Base-by-base conservation (phyloP, 768 basidiomycete species). In the Suillus hirtellus region DNA sequence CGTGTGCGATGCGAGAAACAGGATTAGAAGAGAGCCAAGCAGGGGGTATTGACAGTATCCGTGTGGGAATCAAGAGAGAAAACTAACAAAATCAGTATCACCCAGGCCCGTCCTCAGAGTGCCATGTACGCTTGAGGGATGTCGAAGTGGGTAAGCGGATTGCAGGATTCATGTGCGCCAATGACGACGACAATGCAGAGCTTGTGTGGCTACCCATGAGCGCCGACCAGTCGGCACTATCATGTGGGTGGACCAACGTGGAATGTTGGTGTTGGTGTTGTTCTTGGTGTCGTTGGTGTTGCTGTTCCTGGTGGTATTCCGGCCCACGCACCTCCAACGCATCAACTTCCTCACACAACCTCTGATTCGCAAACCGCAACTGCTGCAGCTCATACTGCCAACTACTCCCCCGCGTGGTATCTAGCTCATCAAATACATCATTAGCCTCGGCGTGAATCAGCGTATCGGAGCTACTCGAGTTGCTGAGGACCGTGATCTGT, bases 341-440 rank as follows among this genome's bases (percentile, higher is more conserved):
- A 27, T 71, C 72, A 35, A 87, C 65, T 69, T 93, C 89, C 53
- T 89, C 89, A 59, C 73, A 73, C 61, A 93, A 66, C 64, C 86
- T 75, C 74, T 86, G 80, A 70, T 93, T 94, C 60, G 83, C 80
- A 69, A 88, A 87, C 70, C 87, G 83, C 67, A 95, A 80, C 74
- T 95, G 92, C 76, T 93, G 89, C 55, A 96, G 80, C 77, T 95
- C 93, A 68, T 94, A 96, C 77, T 96, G 95, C 95, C 95, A 97
- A 67, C 92, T 93, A 38, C 89, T 89, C 12, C 85, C 88, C 5
- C 89, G 78, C 15, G 77, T 74, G 0, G 83, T 81, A 49, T 90
- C 86, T 15, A 95, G 81, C 72, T 92, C 91, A 46, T 85, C 86
- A 65, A 93, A 94, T 19, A 94, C 73, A 66, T 92, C 80, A 64